phyloP scores from a whole-genome alignment of 257 asterid species.

The Solanum habrochaites region DNA sequence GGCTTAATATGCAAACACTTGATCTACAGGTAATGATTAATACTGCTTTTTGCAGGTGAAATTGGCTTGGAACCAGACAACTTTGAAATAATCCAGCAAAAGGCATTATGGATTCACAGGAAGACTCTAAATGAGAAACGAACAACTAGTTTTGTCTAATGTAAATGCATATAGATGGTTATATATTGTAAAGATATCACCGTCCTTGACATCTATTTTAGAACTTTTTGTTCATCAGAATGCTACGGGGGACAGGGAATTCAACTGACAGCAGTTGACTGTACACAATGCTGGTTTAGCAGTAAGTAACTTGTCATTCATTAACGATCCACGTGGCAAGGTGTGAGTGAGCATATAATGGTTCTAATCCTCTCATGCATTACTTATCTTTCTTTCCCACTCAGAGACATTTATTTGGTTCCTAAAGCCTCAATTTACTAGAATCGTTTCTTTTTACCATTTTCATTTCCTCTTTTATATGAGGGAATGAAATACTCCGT shows the following conservation, averaged over 20 bases:
- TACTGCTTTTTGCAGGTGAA: background rate
- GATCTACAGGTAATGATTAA: background rate
- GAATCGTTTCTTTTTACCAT: background rate
- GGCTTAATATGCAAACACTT: background rate
- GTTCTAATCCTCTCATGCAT: background rate
- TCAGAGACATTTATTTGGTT: background rate
- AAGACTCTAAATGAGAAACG: background rate
- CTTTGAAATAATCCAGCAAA: background rate
- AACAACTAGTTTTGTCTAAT: background rate
- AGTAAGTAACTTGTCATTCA: background rate
- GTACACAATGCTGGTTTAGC: background rate
- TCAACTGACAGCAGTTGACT: background rate
- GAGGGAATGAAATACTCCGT: background rate
- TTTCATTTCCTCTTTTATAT: background rate
- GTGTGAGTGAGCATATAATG: background rate
- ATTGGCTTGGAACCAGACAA: background rate
- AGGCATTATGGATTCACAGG: background rate
- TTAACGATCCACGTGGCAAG: background rate
- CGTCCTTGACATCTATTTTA: background rate
- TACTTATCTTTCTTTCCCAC: background rate
- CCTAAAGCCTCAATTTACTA: background rate
- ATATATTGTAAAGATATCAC: background rate
- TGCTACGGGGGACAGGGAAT: background rate
- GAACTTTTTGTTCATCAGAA: background rate
- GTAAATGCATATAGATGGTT: background rate